Conservation (phyloP, 1,284 basidiomycete genomes). For the Rhodotorula glutinis region DNA sequence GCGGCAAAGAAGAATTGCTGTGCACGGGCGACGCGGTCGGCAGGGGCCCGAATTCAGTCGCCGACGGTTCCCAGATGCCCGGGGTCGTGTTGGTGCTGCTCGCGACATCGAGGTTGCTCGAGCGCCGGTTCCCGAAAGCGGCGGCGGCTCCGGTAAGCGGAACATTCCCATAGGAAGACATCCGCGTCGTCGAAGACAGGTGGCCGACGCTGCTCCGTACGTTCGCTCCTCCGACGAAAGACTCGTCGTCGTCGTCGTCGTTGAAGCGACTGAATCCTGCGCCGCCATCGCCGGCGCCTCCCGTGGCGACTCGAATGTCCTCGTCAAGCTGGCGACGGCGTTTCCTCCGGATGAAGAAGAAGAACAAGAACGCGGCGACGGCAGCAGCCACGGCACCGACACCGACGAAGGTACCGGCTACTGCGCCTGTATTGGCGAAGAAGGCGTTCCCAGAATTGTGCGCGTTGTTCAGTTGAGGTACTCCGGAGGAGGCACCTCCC, state of each 20-base stretch:
- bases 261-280: conserved; percentile 42
- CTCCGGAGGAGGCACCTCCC: conserved; percentile 6
- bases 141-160: conserved; percentile 14
- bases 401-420: conserved; percentile 42
- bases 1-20: conserved; percentile 12
- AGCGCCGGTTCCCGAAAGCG: conserved; percentile 1
- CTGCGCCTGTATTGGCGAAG: conserved; percentile 45
- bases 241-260: conserved; percentile 30
- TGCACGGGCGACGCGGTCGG: conserved; percentile 16
- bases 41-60: not conserved
- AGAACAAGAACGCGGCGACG: conserved; percentile 35
- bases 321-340: conserved; percentile 39
- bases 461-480: conserved; percentile 25
- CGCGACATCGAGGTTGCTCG: conserved; percentile 9
- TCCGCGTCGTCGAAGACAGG: conserved; percentile 5
- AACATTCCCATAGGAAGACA: conserved; percentile 16
- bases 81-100: not conserved
- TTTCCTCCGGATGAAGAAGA: conserved; percentile 39
- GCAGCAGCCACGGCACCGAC: conserved; percentile 41
- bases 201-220: conserved; percentile 11
- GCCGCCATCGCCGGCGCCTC: conserved; percentile 43
- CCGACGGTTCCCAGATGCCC: not conserved
- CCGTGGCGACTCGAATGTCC: conserved; percentile 43
- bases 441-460: conserved; percentile 28
- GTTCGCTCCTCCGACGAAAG: not conserved